Conservation (phyloP, 257 asterid genomes). For the Jacaranda copaia region DNA sequence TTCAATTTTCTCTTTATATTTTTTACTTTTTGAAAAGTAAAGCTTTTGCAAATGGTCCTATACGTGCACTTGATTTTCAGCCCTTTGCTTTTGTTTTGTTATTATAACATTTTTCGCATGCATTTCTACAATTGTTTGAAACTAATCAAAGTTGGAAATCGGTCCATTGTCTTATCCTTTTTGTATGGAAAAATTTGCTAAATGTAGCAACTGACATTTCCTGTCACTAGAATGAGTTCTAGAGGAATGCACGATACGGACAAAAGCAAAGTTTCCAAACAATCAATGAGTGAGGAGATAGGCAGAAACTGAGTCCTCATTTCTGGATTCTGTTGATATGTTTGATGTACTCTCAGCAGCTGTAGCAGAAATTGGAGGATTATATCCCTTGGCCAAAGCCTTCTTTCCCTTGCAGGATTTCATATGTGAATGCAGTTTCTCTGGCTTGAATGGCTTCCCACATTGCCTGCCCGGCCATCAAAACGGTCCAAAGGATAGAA, state of each 20-base stretch:
- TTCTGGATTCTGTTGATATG: slow-evolving; percentile 39
- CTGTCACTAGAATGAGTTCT: slow-evolving; percentile 6
- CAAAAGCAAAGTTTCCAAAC: neutral
- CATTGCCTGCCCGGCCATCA: slow-evolving; percentile 59
- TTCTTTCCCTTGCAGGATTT: slow-evolving; percentile 77
- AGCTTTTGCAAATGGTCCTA: no score
- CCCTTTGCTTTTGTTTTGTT: no score
- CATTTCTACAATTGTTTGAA: neutral
- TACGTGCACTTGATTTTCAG: no score
- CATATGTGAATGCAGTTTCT: slow-evolving; percentile 80
- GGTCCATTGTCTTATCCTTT: neutral
- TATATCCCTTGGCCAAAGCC: slow-evolving; percentile 44
- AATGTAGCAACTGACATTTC: neutral
- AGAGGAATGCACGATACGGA: neutral
- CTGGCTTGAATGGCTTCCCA: slow-evolving; percentile 83
- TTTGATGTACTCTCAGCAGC: slow-evolving; percentile 34
- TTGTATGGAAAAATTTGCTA: slow-evolving; percentile 17
- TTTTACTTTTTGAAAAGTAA: no score
- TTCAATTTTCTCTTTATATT: no score
- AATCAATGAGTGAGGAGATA: slow-evolving; percentile 36
- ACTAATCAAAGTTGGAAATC: neutral
- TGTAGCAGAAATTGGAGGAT: slow-evolving; percentile 11
- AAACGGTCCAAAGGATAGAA: neutral
- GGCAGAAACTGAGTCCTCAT: slow-evolving; percentile 44
- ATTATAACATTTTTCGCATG: no score